Evolutionary conservation across 2,329 filamentous ascomycete species (phyloP).

Genomic region (Tetracladium maxilliforme): DNA sequence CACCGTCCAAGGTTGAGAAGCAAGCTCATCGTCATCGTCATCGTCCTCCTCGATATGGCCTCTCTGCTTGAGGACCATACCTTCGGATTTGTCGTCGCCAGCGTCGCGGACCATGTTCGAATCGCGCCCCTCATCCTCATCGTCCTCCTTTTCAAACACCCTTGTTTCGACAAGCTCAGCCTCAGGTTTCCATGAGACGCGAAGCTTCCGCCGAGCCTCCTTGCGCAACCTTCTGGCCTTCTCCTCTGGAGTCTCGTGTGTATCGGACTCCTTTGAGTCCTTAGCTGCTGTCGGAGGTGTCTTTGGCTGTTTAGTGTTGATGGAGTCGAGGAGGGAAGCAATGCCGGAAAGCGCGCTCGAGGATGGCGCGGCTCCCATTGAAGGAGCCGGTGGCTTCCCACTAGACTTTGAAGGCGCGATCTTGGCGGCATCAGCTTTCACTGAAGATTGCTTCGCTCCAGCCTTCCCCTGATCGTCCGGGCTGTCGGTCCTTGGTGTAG

Average conservation of each 20-base stretch:
- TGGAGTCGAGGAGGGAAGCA: conserved; percentile 36
- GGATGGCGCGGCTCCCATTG: conserved; percentile 13
- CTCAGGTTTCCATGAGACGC: conserved; percentile 58
- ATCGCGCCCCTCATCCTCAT: conserved; percentile 54
- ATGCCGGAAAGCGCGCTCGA: conserved; percentile 30
- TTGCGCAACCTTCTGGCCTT: conserved; percentile 55
- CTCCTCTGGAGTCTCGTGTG: conserved; percentile 55
- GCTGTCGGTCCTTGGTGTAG: too few species aligned
- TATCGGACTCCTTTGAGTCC: conserved; percentile 20
- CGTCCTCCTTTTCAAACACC: conserved; percentile 57
- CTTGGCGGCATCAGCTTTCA: too few species aligned
- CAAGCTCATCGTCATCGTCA: conserved; percentile 36
- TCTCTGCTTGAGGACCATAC: conserved; percentile 49
- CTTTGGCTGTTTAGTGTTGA: conserved; percentile 27
- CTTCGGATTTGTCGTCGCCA: conserved; percentile 57
- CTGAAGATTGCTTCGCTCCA: too few species aligned
- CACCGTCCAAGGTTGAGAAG: conserved; percentile 35
- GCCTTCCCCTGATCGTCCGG: too few species aligned
- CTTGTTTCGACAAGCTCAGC: conserved; percentile 50
- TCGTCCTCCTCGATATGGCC: conserved; percentile 36
- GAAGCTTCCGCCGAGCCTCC: conserved; percentile 53
- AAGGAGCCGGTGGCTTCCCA: too few species aligned
- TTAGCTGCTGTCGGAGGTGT: conserved; percentile 35
- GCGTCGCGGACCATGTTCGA: conserved; percentile 58
- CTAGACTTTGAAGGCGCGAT: too few species aligned